Evolutionary conservation across 1,284 basidiomycete genomes (phyloP), one percentile per base, ranked within the genome.

Genomic region (Microbotryomycetes sp.): DNA sequence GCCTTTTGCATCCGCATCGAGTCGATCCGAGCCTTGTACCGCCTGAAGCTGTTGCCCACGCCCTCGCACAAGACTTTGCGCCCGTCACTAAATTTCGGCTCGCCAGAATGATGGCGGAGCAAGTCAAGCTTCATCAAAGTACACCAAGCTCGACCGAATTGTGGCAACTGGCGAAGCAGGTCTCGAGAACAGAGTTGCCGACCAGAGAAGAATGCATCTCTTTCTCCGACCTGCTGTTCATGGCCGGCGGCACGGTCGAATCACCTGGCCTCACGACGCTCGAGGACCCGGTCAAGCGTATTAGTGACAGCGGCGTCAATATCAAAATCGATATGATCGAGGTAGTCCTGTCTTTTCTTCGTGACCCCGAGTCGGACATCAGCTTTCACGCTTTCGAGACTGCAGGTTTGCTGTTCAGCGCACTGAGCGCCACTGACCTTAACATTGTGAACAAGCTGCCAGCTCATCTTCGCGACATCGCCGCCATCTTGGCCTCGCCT

Each of bases 201-300:
- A n/a, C 21, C 5, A 11, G 28, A 13, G 7, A 35, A 9, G 64
- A 64, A 5, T 26, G 57, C 21, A 26, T 57, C 21, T 59, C 64
- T 0, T 65, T 68, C 28, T 60, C 64, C 49, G 57, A 61, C 13
- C 35, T 64, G 5, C 46, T 66, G 16, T 66, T 51, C 57, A 30
- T 57, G 4, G 15, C 31, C 21, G 49, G 31, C 4, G 66, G 64
- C 30, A 45, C 46, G 2, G 50, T 49, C 21, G 52, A 60, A 16
- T 3, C 57, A 5, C 66, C 61, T 0, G 41, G 41, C 11, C 41
- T 68, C 18, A 50, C 56, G 11, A 24, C 52, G 15, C 28, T 29
- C 11, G 47, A 48, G 27, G 18, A 1, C 28, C 2, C 4, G n/a
- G n/a, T 26, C 26, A 31, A 31, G 24, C 16, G 5, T 5, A 45